Percentiles rank a stretch among this genome's conserved stretches.
Conservation (phyloP, 352 stramenopile genomes). For the Globisporangium nodosum region DNA sequence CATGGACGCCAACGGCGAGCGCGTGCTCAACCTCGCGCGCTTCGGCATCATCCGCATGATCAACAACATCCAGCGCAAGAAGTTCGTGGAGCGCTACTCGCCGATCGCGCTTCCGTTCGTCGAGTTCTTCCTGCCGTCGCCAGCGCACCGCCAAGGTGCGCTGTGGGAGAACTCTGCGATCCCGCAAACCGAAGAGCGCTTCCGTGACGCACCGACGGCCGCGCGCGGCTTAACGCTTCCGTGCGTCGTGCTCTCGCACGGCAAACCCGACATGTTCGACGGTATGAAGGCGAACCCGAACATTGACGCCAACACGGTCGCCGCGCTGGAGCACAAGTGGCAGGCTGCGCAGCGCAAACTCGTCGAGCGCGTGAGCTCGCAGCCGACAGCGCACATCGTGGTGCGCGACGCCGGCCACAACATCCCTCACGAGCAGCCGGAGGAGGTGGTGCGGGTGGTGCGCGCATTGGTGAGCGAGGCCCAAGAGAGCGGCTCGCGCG, state of each 20-base stretch:
- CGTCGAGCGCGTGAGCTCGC: slow-evolving; percentile 33
- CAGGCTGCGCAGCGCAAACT: slow-evolving; percentile 50
- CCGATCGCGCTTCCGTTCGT: slow-evolving; percentile 46
- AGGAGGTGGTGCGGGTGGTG: slow-evolving; percentile 49
- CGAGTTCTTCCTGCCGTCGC: slow-evolving; percentile 58
- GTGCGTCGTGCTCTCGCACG: slow-evolving; percentile 69
- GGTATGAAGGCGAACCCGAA: slow-evolving; percentile 51
- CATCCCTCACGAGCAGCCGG: slow-evolving; percentile 71
- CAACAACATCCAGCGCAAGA: slow-evolving; percentile 53
- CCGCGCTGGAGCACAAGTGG: slow-evolving; percentile 60
- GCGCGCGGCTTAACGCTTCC: slow-evolving; percentile 36
- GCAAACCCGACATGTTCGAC: slow-evolving; percentile 60
- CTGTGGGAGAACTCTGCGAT: slow-evolving; percentile 54
- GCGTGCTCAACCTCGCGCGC: slow-evolving; percentile 41
- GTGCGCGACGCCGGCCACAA: slow-evolving; percentile 54
- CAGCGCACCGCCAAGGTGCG: slow-evolving; percentile 50
- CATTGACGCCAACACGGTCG: slow-evolving; percentile 33
- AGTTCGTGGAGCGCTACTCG: slow-evolving; percentile 51
- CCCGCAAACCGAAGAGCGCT: slow-evolving; percentile 51
- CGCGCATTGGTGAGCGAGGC: slow-evolving; percentile 42
- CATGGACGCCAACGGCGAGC: slow-evolving; percentile 63
- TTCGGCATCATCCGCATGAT: slow-evolving; percentile 69
- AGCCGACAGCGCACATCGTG: slow-evolving; percentile 38
- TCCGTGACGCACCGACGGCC: slow-evolving; percentile 24
- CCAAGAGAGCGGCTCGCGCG: slow-evolving; percentile 5